Conservation (phyloP, 352 stramenopile genomes). For the Pythium biforme region DNA sequence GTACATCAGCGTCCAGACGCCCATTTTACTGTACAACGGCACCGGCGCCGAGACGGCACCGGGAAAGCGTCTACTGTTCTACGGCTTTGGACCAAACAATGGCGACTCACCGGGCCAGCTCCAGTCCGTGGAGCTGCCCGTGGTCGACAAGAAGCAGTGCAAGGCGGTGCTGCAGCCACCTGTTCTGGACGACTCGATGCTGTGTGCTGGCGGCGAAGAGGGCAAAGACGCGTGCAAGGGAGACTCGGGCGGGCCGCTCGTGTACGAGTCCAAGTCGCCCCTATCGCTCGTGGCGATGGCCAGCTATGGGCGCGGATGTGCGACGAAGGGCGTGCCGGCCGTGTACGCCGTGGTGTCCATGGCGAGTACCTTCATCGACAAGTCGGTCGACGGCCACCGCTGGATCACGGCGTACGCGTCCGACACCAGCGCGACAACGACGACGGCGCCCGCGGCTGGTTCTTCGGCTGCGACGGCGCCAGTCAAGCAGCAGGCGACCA, state of each 20-base stretch:
- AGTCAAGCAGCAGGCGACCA: not conserved
- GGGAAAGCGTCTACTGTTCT: slow-evolving; percentile 22
- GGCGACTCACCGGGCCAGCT: slow-evolving; percentile 1
- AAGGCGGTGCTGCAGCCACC: slow-evolving; percentile 15
- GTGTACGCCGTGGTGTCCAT: slow-evolving; percentile 34
- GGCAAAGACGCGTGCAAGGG: slow-evolving; percentile 40
- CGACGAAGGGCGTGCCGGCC: slow-evolving; percentile 29
- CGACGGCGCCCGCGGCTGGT: not conserved
- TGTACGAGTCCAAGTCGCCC: slow-evolving; percentile 12
- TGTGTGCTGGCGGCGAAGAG: slow-evolving; percentile 40
- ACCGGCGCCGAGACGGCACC: not conserved
- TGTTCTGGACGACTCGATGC: slow-evolving; percentile 24
- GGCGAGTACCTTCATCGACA: slow-evolving; percentile 35
- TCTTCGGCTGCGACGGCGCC: not conserved
- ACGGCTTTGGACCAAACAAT: slow-evolving; percentile 18
- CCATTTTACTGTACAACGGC: slow-evolving; percentile 31
- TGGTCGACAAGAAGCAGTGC: slow-evolving; percentile 29
- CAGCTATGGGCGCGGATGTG: slow-evolving; percentile 40
- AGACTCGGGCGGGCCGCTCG: slow-evolving; percentile 39
- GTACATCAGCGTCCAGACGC: slow-evolving; percentile 38
- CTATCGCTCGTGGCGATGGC: slow-evolving; percentile 29
- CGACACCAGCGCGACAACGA: not conserved
- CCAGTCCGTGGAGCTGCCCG: slow-evolving; percentile 28
- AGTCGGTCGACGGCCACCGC: slow-evolving; percentile 23
- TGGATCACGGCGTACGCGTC: slow-evolving; percentile 21